A percentile compares a stretch with the other conserved stretches of the same genome.
Conservation (phyloP, 768 basidiomycete species). For the Termitomyces sp. region DNA sequence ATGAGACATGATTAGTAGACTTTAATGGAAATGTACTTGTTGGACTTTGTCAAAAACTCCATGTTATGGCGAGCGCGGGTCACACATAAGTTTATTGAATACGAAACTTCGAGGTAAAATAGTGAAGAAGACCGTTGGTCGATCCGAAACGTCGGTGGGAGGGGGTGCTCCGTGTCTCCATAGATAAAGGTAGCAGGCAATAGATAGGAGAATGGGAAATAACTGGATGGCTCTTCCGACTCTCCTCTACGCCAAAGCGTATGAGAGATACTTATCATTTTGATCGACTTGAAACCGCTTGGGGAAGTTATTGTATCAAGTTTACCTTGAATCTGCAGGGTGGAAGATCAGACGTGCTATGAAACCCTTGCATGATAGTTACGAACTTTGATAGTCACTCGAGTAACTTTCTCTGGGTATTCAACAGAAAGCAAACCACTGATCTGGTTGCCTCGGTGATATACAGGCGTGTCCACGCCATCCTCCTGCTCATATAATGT, state of each 20-base stretch:
- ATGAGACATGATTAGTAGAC: neutral
- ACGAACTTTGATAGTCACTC: constrained; percentile 42
- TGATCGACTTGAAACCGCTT: constrained; percentile 27
- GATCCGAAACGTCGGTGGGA: constrained; percentile 46
- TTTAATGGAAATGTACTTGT: constrained; percentile 24
- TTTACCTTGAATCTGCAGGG: constrained; percentile 34
- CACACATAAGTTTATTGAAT: constrained; percentile 39
- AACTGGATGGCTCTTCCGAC: constrained; percentile 18
- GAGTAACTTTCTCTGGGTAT: constrained; percentile 27
- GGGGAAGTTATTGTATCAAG: constrained; percentile 33
- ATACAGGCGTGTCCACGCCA: constrained; percentile 30
- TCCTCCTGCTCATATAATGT: constrained; percentile 42
- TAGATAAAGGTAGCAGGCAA: constrained; percentile 44
- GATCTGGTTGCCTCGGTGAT: constrained; percentile 36
- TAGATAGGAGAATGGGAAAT: constrained; percentile 34
- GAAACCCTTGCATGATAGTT: neutral
- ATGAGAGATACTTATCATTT: constrained; percentile 25
- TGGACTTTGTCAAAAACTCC: constrained; percentile 38
- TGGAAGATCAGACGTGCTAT: neutral
- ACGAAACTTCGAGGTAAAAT: constrained; percentile 34
- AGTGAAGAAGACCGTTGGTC: constrained; percentile 27
- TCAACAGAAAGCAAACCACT: constrained; percentile 38
- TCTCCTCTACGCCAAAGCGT: constrained; percentile 26
- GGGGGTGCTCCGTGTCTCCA: constrained; percentile 20
- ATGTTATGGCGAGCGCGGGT: constrained; percentile 32